Evolutionary conservation across 2,329 filamentous ascomycete species (phyloP), one percentile per base, ranked within the genome.

Genomic region (Ascochyta clinopodiicola): DNA sequence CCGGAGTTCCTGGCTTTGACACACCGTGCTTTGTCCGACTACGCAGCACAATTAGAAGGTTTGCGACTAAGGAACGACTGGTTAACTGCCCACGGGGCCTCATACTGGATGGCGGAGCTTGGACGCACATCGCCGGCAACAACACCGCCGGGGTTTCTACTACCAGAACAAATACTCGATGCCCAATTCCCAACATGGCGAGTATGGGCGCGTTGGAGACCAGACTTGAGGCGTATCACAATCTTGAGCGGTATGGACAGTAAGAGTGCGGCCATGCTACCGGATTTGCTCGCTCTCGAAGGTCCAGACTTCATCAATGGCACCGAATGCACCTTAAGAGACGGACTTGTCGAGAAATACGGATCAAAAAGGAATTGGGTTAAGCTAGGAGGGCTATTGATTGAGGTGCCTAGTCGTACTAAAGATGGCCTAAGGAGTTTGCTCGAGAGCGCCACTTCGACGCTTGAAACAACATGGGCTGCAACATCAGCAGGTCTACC

Each of bases 181-280:
- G 32, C 54, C 6, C 57, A 64, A 9, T 69, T 70, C 12, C 66
- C 67, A 0, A 27, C 47, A 7, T 74, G 72, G 72, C 61, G 64
- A 15, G 55, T 66, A 15, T 75, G 71, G 71, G 63, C 71, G 24
- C 25, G 35, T 4, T 75, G 72, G 72, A 64, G 40, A 50, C 71
- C 72, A 4, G 56, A 71, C 31, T 2, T 66, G 10, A 24, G 58
- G 4, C 59, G 62, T 3, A 49, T 71, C 15, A 48, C 38, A 3
- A 32, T 56, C 9, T 40, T 68, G 12, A 54, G 63, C 39, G 51
- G 45, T 6, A 29, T 68, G 13, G 55, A 62, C n/a, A 56, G 50
- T 29, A 38, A 44, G 8, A 52, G 44, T n/a, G 53, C 63, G 8
- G 57, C 55, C 4, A 32, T 65, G 6, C 38, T 75, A 3, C 45